Base-by-base conservation (phyloP, 163 green algal species). In the Scenedesmus sp. region DNA sequence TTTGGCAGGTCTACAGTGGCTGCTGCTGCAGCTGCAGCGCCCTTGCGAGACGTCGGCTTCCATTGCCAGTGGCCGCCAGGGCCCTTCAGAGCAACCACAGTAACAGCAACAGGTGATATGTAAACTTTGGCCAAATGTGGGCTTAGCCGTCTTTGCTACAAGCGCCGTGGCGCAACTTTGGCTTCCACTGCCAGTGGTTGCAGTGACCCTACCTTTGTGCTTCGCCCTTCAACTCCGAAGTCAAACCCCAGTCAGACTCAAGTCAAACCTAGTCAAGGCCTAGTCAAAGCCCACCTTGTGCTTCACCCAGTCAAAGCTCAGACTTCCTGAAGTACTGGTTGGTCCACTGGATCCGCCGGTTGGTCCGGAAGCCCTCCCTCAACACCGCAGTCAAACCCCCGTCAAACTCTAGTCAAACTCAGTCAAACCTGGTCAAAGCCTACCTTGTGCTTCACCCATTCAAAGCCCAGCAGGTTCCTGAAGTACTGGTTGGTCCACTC, bases 281-380 rank as follows among this genome's bases (percentile, higher is more conserved):
- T 46, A 46, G 34, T 46, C 34, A 46, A 46, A 46, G 12, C 74
- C 7, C 74, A 82, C 74, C 34, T 86, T 87, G 79, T 91, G 34
- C n/a, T 67, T 12, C 57, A 93, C 88, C 89, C 90, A 95, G 15
- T 94, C 70, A 74, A 89, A 94, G 20, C 84, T 82, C 52, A 95
- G 91, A 23, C 95, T 91, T 94, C 16, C 85, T 55, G 79, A 93
- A 91, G 74, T 87, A 91, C 74, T 94, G 2, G 91, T 95, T 96
- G 84, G 74, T 66, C 59, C 59, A 66, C 59, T 46, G 34, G 34
- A 46, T 46, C 34, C 34, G 34, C 34, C 34, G 34, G 34, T 46
- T 46, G 34, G 34, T 46, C 34, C 34, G 34, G 34, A 46, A 46
- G 34, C 34, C 34, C 34, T 46, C 34, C 34, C 34, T 46, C 34